Base-by-base conservation (phyloP, 306 rosid genomes). In the Cicer arietinum region DNA sequence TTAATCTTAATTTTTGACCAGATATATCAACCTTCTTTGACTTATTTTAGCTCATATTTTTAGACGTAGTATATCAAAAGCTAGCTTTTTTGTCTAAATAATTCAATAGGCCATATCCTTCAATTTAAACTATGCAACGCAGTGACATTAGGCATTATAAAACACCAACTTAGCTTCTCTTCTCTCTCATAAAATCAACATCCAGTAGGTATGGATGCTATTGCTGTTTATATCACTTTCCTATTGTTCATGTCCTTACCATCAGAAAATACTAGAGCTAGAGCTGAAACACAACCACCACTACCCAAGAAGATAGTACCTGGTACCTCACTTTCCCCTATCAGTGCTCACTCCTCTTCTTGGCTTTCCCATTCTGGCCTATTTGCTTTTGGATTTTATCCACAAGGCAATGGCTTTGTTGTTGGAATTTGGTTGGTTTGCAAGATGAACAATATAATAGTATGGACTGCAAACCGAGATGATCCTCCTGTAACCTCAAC, bases 351-450 rank as follows among this genome's bases (percentile, higher is more conserved):
- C 46, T 1, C 7, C 7, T 39, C 60, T 22, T 7, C 2, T 1
- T 84, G 83, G 88, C 7, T 0, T 53, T 84, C 85, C 22, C 50
- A 13, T 73, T 69, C 81, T 7, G 64, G 80, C 37, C 20, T 6
- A 18, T 84, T 77, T 74, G 75, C 79, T 61, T 84, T 77, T 69
- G 83, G 85, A 58, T 80, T 80, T 69, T 84, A 77, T 50, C 4
- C 6, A 25, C 75, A 54, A 45, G 67, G 10, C 18, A 52, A 13
- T 51, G 76, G 45, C 10, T 84, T 61, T 54, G 41, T 11, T 1
- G 22, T 84, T 64, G 88, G 85, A 54, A 69, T 81, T 41, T 81
- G 67, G 76, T 37, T 84, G 56, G 57, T 69, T 30, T 17, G 43
- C n/a, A 1, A 2, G 46, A 17, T n/a, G 2, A 9, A 1, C 7